Percentiles rank a stretch among this genome's conserved stretches.
Conservation (phyloP, 768 basidiomycete species). For the Lactarius sp. region DNA sequence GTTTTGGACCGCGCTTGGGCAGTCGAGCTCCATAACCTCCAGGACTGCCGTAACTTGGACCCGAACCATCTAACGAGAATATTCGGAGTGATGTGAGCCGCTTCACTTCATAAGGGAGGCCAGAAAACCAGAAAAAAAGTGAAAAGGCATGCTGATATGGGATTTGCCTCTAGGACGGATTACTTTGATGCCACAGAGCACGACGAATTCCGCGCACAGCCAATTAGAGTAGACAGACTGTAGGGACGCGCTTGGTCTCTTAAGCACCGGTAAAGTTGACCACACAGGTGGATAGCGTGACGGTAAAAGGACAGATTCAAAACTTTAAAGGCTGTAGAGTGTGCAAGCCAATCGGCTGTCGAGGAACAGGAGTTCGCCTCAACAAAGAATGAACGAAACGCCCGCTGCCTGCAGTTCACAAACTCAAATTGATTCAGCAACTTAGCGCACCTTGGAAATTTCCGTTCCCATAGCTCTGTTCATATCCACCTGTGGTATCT, state of each 20-base stretch:
- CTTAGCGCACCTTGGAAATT: conserved; percentile 83
- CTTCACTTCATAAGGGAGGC: conserved; percentile 18
- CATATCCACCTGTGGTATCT: conserved; percentile 43
- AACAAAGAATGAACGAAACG: conserved; percentile 14
- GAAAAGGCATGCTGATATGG: conserved; percentile 2
- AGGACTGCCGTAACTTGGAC: conserved; percentile 51
- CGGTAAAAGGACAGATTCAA: neutral
- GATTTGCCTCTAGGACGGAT: conserved; percentile 4
- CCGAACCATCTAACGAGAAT: conserved; percentile 58
- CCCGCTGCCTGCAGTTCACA: conserved; percentile 21
- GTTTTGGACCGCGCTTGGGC: conserved; percentile 49
- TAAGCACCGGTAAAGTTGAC: conserved; percentile 13
- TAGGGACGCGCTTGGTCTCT: conserved; percentile 13
- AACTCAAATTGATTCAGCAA: conserved; percentile 28
- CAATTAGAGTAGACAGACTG: conserved; percentile 6
- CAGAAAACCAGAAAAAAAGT: conserved; percentile 22
- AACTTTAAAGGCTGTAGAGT: conserved; percentile 10
- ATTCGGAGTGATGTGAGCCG: conserved; percentile 26
- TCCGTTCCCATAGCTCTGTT: conserved; percentile 52
- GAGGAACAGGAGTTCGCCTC: conserved; percentile 15
- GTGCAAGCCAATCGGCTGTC: conserved; percentile 13
- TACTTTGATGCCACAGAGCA: conserved; percentile 9
- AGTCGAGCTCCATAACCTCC: conserved; percentile 36
- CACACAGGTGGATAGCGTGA: conserved; percentile 12
- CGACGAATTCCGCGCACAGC: conserved; percentile 10